These are phyloP conservation scores for Shiraia bambusicola DNA, from an alignment of 2,329 filamentous ascomycete genomes.

Conservation along the genomic window DNA sequence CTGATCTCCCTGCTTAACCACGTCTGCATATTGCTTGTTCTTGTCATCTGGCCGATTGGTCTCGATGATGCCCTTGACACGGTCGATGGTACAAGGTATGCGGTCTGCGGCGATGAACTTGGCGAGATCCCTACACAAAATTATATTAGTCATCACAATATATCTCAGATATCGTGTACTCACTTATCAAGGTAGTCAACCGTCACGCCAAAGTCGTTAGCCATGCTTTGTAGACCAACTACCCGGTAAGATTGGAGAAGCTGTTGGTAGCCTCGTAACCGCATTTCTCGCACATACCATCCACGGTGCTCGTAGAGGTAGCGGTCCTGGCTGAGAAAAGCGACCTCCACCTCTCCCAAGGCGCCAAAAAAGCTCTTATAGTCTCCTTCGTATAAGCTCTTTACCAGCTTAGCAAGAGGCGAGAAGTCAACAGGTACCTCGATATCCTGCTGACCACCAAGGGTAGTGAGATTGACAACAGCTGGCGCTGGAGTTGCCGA, in stretches of 20 bases:
- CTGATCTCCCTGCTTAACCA: constrained; percentile 95
- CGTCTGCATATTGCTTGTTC: constrained; percentile 99
- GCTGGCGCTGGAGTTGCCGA: constrained; percentile 59
- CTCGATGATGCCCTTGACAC: constrained; percentile 95
- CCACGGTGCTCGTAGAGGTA: constrained; percentile 93
- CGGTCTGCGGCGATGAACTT: constrained; percentile 95
- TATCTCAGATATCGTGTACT: constrained; percentile 35
- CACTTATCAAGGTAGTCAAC: constrained; percentile 95
- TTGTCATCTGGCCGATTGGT: constrained; percentile 98
- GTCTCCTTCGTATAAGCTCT: constrained; percentile 88
- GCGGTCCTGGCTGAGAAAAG: constrained; percentile 90
- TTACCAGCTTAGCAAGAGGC: constrained; percentile 81
- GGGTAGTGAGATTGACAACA: constrained; percentile 83
- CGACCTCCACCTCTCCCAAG: constrained; percentile 85
- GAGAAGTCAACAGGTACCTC: constrained; percentile 87
- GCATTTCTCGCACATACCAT: constrained; percentile 99
- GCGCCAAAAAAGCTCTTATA: constrained; percentile 94
- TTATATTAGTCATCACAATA: constrained; percentile 13
- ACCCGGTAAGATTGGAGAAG: constrained; percentile 96
- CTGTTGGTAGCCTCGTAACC: constrained; percentile 93
- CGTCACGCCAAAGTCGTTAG: constrained; percentile 91
- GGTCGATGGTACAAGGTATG: constrained; percentile 95
- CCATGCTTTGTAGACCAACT: constrained; percentile 96
- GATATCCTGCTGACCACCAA: constrained; percentile 76
- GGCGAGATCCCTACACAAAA: constrained; percentile 72